Percentiles rank a stretch among this genome's conserved stretches.
phyloP scores from a whole-genome alignment of 345 rosid species.

The Trapa bicornis region DNA sequence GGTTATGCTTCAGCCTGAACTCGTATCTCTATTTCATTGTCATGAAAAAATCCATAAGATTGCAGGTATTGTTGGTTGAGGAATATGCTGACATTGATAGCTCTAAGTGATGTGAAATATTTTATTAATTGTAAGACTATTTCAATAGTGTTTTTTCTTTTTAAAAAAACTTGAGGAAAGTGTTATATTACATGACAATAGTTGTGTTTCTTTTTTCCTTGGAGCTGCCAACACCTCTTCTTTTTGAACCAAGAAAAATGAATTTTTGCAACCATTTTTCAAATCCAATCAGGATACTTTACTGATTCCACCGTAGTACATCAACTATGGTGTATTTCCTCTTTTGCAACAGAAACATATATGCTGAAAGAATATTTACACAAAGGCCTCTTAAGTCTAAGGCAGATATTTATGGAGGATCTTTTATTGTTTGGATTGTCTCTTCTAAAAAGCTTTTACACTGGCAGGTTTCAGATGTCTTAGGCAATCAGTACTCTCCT shows the following conservation, averaged over 20 bases:
- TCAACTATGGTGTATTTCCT: not conserved
- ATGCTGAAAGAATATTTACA: not conserved
- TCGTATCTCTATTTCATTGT: constrained; percentile 74
- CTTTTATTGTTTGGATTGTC: not conserved
- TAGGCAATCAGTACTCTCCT: constrained; percentile 26
- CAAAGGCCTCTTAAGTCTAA: not conserved
- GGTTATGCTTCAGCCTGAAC: constrained; percentile 61
- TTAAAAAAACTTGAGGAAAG: not conserved
- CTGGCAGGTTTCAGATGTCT: constrained; percentile 44
- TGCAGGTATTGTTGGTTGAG: constrained; percentile 41
- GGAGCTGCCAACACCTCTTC: not conserved
- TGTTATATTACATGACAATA: not conserved
- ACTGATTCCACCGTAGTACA: not conserved
- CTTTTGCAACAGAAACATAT: not conserved
- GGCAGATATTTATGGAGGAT: not conserved
- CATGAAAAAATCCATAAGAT: constrained; percentile 59
- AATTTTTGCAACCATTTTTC: not conserved
- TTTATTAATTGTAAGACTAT: not conserved
- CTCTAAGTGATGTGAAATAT: not conserved
- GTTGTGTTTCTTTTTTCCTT: not conserved
- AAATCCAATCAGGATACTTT: not conserved
- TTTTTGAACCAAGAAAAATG: not conserved
- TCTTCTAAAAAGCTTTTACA: not conserved
- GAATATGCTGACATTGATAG: not conserved
- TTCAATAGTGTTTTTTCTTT: not conserved